These are phyloP conservation scores for Glonium stellatum DNA, from an alignment of 495 filamentous ascomycete genomes.

Conservation along the genomic window DNA sequence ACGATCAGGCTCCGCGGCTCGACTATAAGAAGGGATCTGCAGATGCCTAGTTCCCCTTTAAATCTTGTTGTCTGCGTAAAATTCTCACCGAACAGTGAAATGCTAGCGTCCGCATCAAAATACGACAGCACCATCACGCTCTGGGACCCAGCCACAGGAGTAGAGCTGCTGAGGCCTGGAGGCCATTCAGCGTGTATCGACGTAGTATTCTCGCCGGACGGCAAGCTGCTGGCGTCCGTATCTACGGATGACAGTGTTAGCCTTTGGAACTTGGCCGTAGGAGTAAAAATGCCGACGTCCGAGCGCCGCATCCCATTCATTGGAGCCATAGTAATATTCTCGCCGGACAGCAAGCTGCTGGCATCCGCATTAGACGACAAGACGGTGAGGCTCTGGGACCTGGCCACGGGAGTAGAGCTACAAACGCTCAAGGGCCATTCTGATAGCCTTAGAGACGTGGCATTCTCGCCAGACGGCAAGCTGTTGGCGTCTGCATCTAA, in stretches of 20 bases:
- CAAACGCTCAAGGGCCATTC: constrained; percentile 5
- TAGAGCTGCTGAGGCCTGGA: neutral
- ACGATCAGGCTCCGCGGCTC: neutral
- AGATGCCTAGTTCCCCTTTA: neutral
- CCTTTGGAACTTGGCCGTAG: neutral
- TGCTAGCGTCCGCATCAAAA: too few species aligned
- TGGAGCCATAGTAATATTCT: neutral
- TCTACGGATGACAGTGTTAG: neutral
- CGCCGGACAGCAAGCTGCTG: constrained; percentile 6
- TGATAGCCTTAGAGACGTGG: too few species aligned
- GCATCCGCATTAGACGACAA: constrained; percentile 4
- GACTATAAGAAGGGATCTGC: neutral
- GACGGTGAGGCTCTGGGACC: neutral
- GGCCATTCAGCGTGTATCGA: neutral
- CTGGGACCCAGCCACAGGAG: neutral
- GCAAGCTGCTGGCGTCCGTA: constrained; percentile 21
- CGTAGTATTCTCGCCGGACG: constrained; percentile 11
- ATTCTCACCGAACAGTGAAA: too few species aligned
- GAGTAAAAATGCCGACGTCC: too few species aligned
- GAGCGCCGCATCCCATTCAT: too few species aligned
- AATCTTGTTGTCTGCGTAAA: too few species aligned
- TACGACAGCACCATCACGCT: neutral
- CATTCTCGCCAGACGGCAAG: too few species aligned
- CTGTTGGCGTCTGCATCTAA: too few species aligned
- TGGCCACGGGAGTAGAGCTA: neutral